Conservation (phyloP, 495 filamentous ascomycete species). For the Halenospora varia region DNA sequence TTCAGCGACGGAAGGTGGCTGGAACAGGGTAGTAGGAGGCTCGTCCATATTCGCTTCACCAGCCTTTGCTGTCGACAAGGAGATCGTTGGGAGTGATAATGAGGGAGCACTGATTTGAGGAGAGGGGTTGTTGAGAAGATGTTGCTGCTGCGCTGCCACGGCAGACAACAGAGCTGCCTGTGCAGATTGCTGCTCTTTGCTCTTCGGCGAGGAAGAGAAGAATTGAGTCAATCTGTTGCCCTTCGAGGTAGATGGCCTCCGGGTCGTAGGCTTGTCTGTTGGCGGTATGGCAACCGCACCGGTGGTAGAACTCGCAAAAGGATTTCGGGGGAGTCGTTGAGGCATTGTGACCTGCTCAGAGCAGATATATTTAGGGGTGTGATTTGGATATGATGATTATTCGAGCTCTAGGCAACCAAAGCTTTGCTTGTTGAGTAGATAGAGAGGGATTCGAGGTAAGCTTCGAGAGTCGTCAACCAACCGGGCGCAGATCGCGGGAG, state of each 20-base stretch:
- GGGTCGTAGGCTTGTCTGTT: constrained; percentile 22
- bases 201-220: constrained; percentile 65
- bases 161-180: constrained; percentile 58
- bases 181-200: constrained; percentile 51
- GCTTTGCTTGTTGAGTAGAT: no score
- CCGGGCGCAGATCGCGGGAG: no score
- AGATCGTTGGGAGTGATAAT: constrained; percentile 86
- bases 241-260: constrained; percentile 53
- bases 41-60: constrained; percentile 74
- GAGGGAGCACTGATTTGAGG: constrained; percentile 65
- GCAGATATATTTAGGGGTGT: no score
- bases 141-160: constrained; percentile 52
- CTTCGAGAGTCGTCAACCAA: no score
- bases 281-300: constrained; percentile 17
- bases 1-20: constrained; percentile 87
- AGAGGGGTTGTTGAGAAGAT: constrained; percentile 50
- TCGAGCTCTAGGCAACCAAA: no score
- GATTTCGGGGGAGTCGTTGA: constrained; percentile 27
- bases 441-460: no score
- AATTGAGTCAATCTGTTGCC: constrained; percentile 55
- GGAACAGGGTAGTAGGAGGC: constrained; percentile 76
- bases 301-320: constrained; percentile 22
- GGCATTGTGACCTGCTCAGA: constrained; percentile 28
- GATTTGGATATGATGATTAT: no score
- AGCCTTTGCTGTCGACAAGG: constrained; percentile 80